Evolutionary conservation across 2,329 filamentous ascomycete species (phyloP), one percentile per base, ranked within the genome.

Genomic region (Colletotrichum tamarilloi): DNA sequence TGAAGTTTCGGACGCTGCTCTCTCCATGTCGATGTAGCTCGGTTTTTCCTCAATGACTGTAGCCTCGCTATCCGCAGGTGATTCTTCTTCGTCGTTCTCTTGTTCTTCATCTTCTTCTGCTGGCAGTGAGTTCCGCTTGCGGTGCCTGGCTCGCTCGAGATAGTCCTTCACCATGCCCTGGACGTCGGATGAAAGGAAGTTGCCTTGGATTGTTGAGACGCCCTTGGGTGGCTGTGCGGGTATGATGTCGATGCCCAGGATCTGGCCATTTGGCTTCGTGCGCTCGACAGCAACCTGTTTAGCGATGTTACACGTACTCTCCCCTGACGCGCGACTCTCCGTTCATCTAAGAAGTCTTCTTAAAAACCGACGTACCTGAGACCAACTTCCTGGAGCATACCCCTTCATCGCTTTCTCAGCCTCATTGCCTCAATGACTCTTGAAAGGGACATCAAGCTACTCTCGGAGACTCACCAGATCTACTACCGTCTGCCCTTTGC

Each of bases 181-280:
- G n/a, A 98, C 92, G 2, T 84, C 83, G 0, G 91, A 88, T 6
- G 92, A 93, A 53, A 98, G 86, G 76, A 99, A 98, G 81, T 99
- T 94, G 60, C 97, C 97, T 83, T 99, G 97, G 70, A 99, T 95
- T 2, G 95, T 95, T 32, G 94, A 95, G n/a, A 97, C 95, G 26
- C 97, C 97, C 78, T 90, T 91, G 0, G 97, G 97, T 5, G 97
- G 96, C 80, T 96, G 93, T 0, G 95, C 94, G 5, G 97, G 97
- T 76, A 99, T 95, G 64, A 99, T 89, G 81, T 99, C 97, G 78
- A 99, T 96, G 12, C 97, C 97, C 32, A 99, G 86, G 14, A 99
- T 92, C 56, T 93, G 90, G 9, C 95, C 95, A 58, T 89, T 84
- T 0, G 95, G 95, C 74, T 89, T 88, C 5, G 94, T 97, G 65